Base-by-base conservation (phyloP, 768 basidiomycete genomes). In the Mycena filopes region DNA sequence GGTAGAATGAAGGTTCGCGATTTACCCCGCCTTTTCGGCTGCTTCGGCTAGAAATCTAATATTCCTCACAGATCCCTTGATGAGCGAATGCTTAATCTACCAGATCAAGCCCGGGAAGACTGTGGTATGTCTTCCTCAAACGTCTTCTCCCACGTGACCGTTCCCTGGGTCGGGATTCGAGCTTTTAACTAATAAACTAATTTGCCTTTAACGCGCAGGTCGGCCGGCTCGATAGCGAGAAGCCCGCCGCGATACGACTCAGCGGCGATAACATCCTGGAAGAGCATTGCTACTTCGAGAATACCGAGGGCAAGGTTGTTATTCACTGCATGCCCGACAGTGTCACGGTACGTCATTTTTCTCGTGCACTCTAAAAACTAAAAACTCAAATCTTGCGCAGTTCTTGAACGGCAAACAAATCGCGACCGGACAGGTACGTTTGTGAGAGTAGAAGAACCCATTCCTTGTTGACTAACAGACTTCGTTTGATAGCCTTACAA, bases 391-490 rank as follows among this genome's bases (percentile, higher is more conserved):
- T 11, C 63, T 45, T 25, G 51, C 48, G 26, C 67, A 96, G 94
- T 95, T 97, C 82, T 78, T 99, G 72, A 99, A 99, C 76, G 98
- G 97, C 40, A 93, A 95, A 75, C 90, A 95, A 76, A 84, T 97
- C 18, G 72, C 86, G 6, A 84, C 94, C 2, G 88, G 87, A 56
- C 89, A 93, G 77, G 95, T 95, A 78, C 75, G 85, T 75, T 50
- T 38, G 43, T 55, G 43, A 16, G 21, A 23, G 50, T 46, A 53
- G 42, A 25, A 36, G 58, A 42, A 51, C 16, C 55, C 55, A 68
- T 47, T 18, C 68, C 67, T 28, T 13, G 60, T 58, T 70, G 48
- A 60, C 28, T 63, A 62, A 53, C 66, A 28, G 70, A 20, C 66
- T 83, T 60, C 61, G 51, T 58, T 66, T 60, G 46, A 67, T 67